Percentiles rank a stretch among this genome's conserved stretches.
Conservation (phyloP, 306 rosid species). For the Cicer bijugum region DNA sequence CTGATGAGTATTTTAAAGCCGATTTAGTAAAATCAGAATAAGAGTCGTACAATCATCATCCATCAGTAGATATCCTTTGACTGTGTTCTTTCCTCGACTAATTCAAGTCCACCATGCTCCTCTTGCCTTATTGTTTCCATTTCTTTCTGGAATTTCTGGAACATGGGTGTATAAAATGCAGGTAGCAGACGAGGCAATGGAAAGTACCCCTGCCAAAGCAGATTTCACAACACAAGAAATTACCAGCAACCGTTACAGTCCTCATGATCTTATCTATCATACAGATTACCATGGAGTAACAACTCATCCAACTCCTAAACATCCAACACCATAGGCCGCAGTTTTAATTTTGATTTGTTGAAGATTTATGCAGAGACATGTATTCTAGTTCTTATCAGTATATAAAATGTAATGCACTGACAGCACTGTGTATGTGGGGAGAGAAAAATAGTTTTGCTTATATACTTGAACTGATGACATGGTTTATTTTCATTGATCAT, state of each 20-base stretch:
- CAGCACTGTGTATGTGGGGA: slow-evolving; percentile 1
- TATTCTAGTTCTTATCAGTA: slow-evolving; percentile 45
- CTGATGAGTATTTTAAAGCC: neutral
- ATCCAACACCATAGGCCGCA: slow-evolving; percentile 65
- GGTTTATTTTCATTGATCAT: slow-evolving; percentile 34
- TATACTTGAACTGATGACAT: slow-evolving; percentile 14
- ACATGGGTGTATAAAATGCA: slow-evolving; percentile 51
- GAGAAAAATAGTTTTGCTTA: slow-evolving; percentile 21
- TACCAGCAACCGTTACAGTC: slow-evolving; percentile 44
- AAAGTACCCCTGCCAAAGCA: slow-evolving; percentile 44
- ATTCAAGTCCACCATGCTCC: slow-evolving; percentile 2
- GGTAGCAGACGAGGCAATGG: slow-evolving; percentile 54
- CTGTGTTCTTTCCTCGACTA: neutral
- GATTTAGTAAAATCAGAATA: neutral
- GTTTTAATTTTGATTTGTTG: slow-evolving; percentile 36
- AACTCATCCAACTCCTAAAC: slow-evolving; percentile 92
- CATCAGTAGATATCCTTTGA: neutral
- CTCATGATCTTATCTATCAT: slow-evolving; percentile 69
- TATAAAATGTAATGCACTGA: slow-evolving; percentile 41
- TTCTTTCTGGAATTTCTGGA: slow-evolving; percentile 33
- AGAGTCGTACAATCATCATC: neutral
- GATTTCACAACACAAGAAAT: slow-evolving; percentile 45
- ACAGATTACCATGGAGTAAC: slow-evolving; percentile 88
- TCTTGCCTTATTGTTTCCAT: slow-evolving; percentile 36
- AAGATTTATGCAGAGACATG: slow-evolving; percentile 49